phyloP scores from a whole-genome alignment of 345 rosid species.

The Salix purpurea region DNA sequence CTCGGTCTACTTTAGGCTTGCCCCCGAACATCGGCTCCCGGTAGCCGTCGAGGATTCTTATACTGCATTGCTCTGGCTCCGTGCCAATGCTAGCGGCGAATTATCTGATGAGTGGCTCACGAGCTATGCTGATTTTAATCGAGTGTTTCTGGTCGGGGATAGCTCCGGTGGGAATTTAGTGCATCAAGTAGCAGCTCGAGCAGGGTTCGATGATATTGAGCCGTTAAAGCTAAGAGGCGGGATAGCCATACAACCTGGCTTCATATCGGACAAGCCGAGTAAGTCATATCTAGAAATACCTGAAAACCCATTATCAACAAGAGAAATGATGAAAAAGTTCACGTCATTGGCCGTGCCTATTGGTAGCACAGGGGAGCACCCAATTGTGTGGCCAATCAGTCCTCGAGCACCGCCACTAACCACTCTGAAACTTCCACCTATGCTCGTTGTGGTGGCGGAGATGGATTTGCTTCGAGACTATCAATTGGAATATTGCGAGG shows the following conservation, averaged over 20 bases:
- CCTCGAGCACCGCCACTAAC: neutral
- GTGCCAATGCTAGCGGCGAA: conserved; percentile 25
- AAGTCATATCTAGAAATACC: neutral
- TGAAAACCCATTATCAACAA: conserved; percentile 3
- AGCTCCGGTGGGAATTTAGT: conserved; percentile 75
- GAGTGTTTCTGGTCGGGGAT: conserved; percentile 62
- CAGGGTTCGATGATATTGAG: conserved; percentile 18
- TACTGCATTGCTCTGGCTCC: conserved; percentile 42
- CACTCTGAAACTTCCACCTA: conserved; percentile 1
- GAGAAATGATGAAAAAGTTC: conserved; percentile 7
- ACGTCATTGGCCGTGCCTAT: neutral
- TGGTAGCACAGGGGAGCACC: conserved; percentile 9
- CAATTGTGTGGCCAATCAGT: conserved; percentile 8
- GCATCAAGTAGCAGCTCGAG: conserved; percentile 38
- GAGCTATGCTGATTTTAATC: conserved; percentile 34
- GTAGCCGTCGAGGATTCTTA: conserved; percentile 58
- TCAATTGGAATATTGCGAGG: conserved; percentile 3
- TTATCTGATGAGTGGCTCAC: conserved; percentile 36
- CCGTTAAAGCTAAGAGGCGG: conserved; percentile 40
- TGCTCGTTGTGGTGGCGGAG: conserved; percentile 7
- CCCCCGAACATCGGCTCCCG: conserved; percentile 66
- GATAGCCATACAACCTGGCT: conserved; percentile 58
- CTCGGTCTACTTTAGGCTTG: conserved; percentile 54
- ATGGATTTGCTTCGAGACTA: conserved; percentile 4
- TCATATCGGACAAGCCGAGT: neutral